These are phyloP conservation scores for Isabelozyma pseudorhagii DNA, from an alignment of 805 yeast genomes.

Conservation along the genomic window DNA sequence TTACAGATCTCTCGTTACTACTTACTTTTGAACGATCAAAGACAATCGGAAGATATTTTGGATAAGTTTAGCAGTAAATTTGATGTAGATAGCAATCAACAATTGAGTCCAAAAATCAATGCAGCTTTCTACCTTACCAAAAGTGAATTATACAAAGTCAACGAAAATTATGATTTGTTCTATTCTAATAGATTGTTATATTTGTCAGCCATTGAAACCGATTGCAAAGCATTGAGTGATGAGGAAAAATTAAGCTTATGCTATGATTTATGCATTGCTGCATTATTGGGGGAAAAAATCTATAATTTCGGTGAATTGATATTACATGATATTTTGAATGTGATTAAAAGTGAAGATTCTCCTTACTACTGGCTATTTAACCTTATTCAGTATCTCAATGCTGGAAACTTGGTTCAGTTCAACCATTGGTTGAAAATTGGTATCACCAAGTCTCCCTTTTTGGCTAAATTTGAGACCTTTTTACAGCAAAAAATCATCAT, in stretches of 20 bases:
- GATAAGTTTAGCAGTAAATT: slow-evolving; percentile 58
- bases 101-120: slow-evolving; percentile 53
- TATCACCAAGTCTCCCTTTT: slow-evolving; percentile 45
- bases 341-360: slow-evolving; percentile 41
- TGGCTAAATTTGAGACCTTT: slow-evolving; percentile 59
- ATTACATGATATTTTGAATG: slow-evolving; percentile 75
- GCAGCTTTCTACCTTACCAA: slow-evolving; percentile 82
- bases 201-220: slow-evolving; percentile 63
- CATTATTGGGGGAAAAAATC: slow-evolving; percentile 84
- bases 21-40: slow-evolving; percentile 48
- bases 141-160: slow-evolving; percentile 70
- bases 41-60: slow-evolving; percentile 64
- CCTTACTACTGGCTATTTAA: slow-evolving; percentile 69
- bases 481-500: slow-evolving; percentile 88
- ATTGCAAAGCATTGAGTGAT: slow-evolving; percentile 37
- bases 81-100: slow-evolving; percentile 36
- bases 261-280: slow-evolving; percentile 79
- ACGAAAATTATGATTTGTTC: slow-evolving; percentile 75
- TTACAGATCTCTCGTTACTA: slow-evolving; percentile 74
- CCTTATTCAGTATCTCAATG: slow-evolving; percentile 65
- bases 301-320: slow-evolving; percentile 95
- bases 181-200: slow-evolving; percentile 80
- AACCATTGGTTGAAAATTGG: slow-evolving; percentile 45
- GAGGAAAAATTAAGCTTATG: slow-evolving; percentile 44
- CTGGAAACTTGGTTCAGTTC: slow-evolving; percentile 72